Evolutionary conservation across 2,329 filamentous ascomycete genomes (phyloP), one percentile per base, ranked within the genome.

Genomic region (Clathrospora elynae): DNA sequence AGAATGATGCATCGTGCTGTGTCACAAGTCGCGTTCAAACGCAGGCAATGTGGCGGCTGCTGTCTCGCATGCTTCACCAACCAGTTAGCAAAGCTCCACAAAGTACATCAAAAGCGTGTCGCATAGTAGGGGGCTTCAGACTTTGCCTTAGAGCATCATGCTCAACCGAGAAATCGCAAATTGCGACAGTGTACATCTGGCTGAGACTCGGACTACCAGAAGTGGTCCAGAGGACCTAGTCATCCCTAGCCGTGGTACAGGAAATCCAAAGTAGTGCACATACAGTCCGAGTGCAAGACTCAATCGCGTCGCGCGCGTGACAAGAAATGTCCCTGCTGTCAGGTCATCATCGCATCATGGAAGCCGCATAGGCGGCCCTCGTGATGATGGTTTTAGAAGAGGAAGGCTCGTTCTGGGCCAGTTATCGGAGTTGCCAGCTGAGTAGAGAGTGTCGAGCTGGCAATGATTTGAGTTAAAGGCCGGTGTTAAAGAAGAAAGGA

Each of bases 361-460:
- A 76, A 76, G 77, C 78, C 75, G 68, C 75, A 65, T 71, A 71
- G 68, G 74, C 73, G 77, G 75, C 81, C 81, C 82, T 89, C 85
- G 82, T 83, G 80, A 83, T 81, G 80, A 88, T 85, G 85, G 86
- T 89, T 89, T 89, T 89, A 86, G 76, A 85, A 82, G 81, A 80
- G 84, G 79, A 70, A 72, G 64, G 64, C 64, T 78, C 76, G 64
- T 73, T 89, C 85, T 88, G 74, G 85, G 86, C 85, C 80, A 71
- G 79, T 81, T 60, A 82, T 69, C 82, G 81, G 82, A 86, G 77
- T 85, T 81, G 78, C 77, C 82, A 86, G 80, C 77, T 77, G 79
- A 81, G 78, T 83, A 61, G 67, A 61, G 66, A 59, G 56, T 47
- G 64, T 77, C 77, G 70, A 78, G 76, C 79, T 81, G 81, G 77